phyloP scores from a whole-genome alignment of 2,329 filamentous ascomycete genomes.

The Calonectria hongkongensis region DNA sequence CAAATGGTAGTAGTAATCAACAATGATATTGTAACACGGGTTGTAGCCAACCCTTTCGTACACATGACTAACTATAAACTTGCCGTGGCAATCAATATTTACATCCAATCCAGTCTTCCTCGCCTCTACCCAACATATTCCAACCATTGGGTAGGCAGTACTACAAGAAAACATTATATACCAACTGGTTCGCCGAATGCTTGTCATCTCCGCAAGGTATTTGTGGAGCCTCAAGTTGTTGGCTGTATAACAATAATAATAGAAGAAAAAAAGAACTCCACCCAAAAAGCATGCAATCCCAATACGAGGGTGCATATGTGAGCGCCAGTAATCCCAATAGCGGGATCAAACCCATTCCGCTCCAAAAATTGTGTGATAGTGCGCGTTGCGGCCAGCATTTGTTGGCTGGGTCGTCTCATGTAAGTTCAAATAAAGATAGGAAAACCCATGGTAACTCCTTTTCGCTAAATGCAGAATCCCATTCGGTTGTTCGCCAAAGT shows the following conservation, averaged over 20 bases:
- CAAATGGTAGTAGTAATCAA: slow-evolving; percentile 8
- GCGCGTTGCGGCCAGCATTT: slow-evolving; percentile 32
- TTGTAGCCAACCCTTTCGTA: slow-evolving; percentile 35
- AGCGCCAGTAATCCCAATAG: slow-evolving; percentile 41
- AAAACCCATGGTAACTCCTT: slow-evolving; percentile 59
- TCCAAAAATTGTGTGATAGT: slow-evolving; percentile 40
- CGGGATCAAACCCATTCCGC: slow-evolving; percentile 37
- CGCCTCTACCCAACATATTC: slow-evolving; percentile 13
- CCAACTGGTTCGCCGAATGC: slow-evolving; percentile 42
- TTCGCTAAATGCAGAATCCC: slow-evolving; percentile 61
- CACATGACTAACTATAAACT: slow-evolving; percentile 39
- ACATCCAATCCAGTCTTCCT: slow-evolving; percentile 39
- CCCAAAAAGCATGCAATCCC: slow-evolving; percentile 36
- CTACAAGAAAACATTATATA: slow-evolving; percentile 56
- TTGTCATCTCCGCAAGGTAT: slow-evolving; percentile 41
- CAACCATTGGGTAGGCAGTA: slow-evolving; percentile 44
- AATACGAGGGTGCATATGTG: slow-evolving; percentile 43
- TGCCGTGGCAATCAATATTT: slow-evolving; percentile 32
- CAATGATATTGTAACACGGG: slow-evolving; percentile 41
- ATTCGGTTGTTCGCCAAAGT: slow-evolving; percentile 39
- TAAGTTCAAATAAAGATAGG: slow-evolving; percentile 47
- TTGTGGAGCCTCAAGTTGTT: slow-evolving; percentile 14
- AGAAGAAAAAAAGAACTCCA: slow-evolving; percentile 24
- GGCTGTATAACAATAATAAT: slow-evolving; percentile 9
- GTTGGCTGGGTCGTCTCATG: slow-evolving; percentile 42